Conservation (phyloP, 2,329 filamentous ascomycete species). For the Colletotrichum somersetense region DNA sequence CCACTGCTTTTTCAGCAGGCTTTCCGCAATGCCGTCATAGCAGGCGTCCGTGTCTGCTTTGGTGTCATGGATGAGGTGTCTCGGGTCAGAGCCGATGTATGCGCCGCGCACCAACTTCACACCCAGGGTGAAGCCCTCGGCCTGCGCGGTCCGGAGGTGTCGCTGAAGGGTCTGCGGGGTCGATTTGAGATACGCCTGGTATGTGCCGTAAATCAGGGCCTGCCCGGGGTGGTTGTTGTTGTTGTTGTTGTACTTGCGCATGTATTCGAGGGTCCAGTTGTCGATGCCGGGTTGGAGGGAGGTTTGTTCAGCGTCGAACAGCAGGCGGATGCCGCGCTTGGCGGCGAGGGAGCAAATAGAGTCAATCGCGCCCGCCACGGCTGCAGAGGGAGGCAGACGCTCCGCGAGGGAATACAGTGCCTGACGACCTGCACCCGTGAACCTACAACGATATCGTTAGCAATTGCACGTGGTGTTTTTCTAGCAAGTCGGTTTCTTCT, state of each 20-base stretch:
- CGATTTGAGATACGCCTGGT: slow-evolving; percentile 81
- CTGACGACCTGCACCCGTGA: slow-evolving; percentile 84
- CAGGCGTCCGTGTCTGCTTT: slow-evolving; percentile 77
- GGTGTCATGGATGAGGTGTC: slow-evolving; percentile 77
- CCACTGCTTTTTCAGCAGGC: slow-evolving; percentile 75
- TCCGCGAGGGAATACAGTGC: slow-evolving; percentile 76
- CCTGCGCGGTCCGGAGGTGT: slow-evolving; percentile 70
- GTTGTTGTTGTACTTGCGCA: slow-evolving; percentile 78
- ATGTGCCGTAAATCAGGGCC: slow-evolving; percentile 83
- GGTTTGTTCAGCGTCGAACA: slow-evolving; percentile 90
- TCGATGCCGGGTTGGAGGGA: slow-evolving; percentile 84
- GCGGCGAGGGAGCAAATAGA: slow-evolving; percentile 80
- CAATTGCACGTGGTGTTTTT: not conserved
- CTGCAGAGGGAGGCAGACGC: slow-evolving; percentile 71
- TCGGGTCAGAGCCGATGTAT: slow-evolving; percentile 77
- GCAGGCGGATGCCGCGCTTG: slow-evolving; percentile 76
- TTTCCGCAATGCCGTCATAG: slow-evolving; percentile 79
- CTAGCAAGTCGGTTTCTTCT: not conserved
- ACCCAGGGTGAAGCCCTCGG: slow-evolving; percentile 75
- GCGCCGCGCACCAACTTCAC: slow-evolving; percentile 83
- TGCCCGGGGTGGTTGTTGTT: slow-evolving; percentile 72
- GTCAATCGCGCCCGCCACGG: slow-evolving; percentile 78
- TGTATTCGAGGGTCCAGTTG: slow-evolving; percentile 82
- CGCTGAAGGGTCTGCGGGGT: slow-evolving; percentile 67
- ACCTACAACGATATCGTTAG: slow-evolving; percentile 56